phyloP scores from a whole-genome alignment of 2,329 filamentous ascomycete genomes.

The Zalaria obscura region DNA sequence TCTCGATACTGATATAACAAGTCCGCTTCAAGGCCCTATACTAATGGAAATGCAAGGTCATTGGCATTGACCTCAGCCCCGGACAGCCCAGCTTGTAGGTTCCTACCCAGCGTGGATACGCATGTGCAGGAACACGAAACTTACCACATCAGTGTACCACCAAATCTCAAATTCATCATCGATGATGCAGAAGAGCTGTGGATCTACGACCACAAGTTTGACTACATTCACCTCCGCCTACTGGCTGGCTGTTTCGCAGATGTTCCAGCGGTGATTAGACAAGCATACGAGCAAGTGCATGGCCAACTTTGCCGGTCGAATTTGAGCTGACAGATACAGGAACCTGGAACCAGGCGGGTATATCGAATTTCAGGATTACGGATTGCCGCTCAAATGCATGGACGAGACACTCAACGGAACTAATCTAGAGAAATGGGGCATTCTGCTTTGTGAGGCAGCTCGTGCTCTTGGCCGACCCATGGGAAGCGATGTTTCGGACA shows the following conservation, averaged over 20 bases:
- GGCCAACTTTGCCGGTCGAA: not conserved
- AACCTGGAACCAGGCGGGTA: slow-evolving; percentile 36
- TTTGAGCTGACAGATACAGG: slow-evolving; percentile 9
- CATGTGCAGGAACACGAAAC: slow-evolving; percentile 4
- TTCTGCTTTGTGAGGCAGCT: slow-evolving; percentile 22
- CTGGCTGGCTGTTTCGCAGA: slow-evolving; percentile 39
- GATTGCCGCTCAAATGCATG: slow-evolving; percentile 23
- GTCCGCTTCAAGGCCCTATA: not conserved
- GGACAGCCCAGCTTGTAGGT: slow-evolving; percentile 30
- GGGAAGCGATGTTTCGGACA: slow-evolving; percentile 21
- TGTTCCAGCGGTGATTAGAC: slow-evolving; percentile 33
- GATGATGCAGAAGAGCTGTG: slow-evolving; percentile 49
- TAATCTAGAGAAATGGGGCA: slow-evolving; percentile 19
- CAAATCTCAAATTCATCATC: slow-evolving; percentile 47
- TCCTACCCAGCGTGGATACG: too few species aligned
- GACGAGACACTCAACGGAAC: slow-evolving; percentile 21
- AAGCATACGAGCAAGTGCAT: slow-evolving; percentile 29
- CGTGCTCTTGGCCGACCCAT: slow-evolving; percentile 27
- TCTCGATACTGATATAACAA: not conserved
- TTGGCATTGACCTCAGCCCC: slow-evolving; percentile 34
- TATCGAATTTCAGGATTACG: slow-evolving; percentile 36
- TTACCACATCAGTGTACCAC: slow-evolving; percentile 30
- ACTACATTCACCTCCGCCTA: slow-evolving; percentile 41
- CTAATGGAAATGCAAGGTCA: slow-evolving; percentile 13
- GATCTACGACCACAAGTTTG: slow-evolving; percentile 38